A percentile compares a stretch with the other conserved stretches of the same genome.
phyloP scores from a whole-genome alignment of 805 yeast genomes.

The Monosporozyma aquatica region DNA sequence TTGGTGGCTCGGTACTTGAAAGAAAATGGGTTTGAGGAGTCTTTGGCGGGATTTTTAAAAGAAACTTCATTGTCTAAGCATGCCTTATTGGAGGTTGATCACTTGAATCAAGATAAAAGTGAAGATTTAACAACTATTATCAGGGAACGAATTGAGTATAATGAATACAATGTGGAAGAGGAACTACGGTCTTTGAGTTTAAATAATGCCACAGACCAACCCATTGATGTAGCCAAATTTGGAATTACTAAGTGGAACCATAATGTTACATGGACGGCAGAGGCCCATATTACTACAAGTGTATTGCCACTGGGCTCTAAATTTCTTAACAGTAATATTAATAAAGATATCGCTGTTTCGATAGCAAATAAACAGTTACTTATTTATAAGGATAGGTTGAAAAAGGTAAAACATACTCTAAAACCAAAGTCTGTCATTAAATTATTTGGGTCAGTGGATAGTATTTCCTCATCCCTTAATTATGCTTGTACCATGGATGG shows the following conservation, averaged over 20 bases:
- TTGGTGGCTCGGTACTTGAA: slow-evolving; percentile 54
- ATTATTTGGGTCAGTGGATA: slow-evolving; percentile 15
- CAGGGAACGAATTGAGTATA: slow-evolving; percentile 22
- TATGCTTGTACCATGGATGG: slow-evolving; percentile 25
- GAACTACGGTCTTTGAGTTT: slow-evolving; percentile 12
- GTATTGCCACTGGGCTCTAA: background rate
- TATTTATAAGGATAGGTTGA: slow-evolving; percentile 3
- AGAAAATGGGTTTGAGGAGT: slow-evolving; percentile 37
- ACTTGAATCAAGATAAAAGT: slow-evolving; percentile 4
- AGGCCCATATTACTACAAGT: background rate
- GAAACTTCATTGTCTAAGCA: slow-evolving; percentile 15
- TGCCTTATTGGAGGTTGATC: background rate
- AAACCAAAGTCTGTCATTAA: slow-evolving; percentile 13
- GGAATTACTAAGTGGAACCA: slow-evolving; percentile 19
- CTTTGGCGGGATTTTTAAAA: slow-evolving; percentile 40
- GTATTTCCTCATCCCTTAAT: slow-evolving; percentile 2
- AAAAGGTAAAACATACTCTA: background rate
- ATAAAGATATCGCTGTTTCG: background rate
- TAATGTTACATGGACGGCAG: background rate
- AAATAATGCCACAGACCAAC: background rate
- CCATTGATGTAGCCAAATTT: slow-evolving; percentile 4
- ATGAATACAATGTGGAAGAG: slow-evolving; percentile 11
- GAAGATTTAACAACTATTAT: slow-evolving; percentile 17
- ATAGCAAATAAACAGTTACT: background rate
- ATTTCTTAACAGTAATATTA: background rate